phyloP scores from a whole-genome alignment of 768 basidiomycete genomes.

The Boletellus ananiceps region DNA sequence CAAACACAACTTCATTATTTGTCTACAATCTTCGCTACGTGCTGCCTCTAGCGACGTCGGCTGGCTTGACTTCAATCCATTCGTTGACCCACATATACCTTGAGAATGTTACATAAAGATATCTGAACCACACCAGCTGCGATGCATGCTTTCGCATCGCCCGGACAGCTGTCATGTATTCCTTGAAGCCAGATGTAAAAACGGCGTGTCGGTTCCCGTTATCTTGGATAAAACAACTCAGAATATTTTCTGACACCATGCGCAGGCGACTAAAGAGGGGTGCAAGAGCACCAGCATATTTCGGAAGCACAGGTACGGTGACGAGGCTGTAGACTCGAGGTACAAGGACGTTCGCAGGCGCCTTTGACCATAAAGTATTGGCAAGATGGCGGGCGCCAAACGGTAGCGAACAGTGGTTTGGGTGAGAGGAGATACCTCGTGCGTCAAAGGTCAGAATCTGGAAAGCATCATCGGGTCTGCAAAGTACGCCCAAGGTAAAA shows the following conservation, averaged over 20 bases:
- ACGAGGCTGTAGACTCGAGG: slow-evolving; percentile 54
- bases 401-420: slow-evolving; percentile 77
- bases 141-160: slow-evolving; percentile 73
- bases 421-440: slow-evolving; percentile 74
- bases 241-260: slow-evolving; percentile 18
- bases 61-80: slow-evolving; percentile 50
- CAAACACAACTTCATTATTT: slow-evolving; percentile 17
- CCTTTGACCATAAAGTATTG: slow-evolving; percentile 24
- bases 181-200: slow-evolving; percentile 53
- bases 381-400: slow-evolving; percentile 48
- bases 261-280: slow-evolving; percentile 48
- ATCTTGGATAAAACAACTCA: slow-evolving; percentile 3
- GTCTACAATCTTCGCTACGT: neutral
- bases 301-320: slow-evolving; percentile 50
- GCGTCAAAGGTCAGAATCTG: slow-evolving; percentile 87
- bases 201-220: slow-evolving; percentile 21
- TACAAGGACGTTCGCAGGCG: slow-evolving; percentile 31
- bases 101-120: slow-evolving; percentile 75
- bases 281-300: slow-evolving; percentile 60
- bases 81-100: slow-evolving; percentile 94
- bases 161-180: slow-evolving; percentile 51
- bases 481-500: neutral
- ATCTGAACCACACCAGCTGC: slow-evolving; percentile 88
- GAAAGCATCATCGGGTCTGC: neutral
- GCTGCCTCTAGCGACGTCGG: neutral